These are phyloP conservation scores for Solanum commersonii DNA, from an alignment of 257 asterid species.

Conservation along the genomic window DNA sequence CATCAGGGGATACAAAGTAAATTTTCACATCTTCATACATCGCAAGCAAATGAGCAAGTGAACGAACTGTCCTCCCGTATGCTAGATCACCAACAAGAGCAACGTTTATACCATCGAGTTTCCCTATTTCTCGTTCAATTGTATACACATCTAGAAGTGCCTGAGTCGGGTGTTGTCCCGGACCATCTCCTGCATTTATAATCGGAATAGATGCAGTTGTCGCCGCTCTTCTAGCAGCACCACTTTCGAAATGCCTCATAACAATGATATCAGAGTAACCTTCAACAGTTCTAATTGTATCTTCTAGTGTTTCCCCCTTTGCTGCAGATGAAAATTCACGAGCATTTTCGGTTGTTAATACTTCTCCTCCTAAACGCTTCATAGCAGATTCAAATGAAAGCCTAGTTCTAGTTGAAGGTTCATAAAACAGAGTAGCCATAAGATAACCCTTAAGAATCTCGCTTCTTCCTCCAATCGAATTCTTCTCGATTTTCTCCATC, in stretches of 20 bases:
- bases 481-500: slow-evolving; percentile 88
- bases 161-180: slow-evolving; percentile 98
- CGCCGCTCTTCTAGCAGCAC: slow-evolving; percentile 91
- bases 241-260: slow-evolving; percentile 98
- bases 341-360: slow-evolving; percentile 89
- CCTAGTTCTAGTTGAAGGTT: slow-evolving; percentile 95
- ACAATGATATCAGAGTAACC: slow-evolving; percentile 87
- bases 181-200: slow-evolving; percentile 98
- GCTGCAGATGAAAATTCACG: slow-evolving; percentile 96
- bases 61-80: slow-evolving; percentile 83
- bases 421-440: slow-evolving; percentile 91
- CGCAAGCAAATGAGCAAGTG: slow-evolving; percentile 84
- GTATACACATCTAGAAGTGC: slow-evolving; percentile 87
- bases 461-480: slow-evolving; percentile 34
- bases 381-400: slow-evolving; percentile 96
- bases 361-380: slow-evolving; percentile 87
- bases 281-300: slow-evolving; percentile 84
- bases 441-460: slow-evolving; percentile 74
- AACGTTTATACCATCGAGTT: slow-evolving; percentile 81
- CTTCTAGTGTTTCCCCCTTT: slow-evolving; percentile 98
- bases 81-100: slow-evolving; percentile 98
- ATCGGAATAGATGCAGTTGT: slow-evolving; percentile 68
- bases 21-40: slow-evolving; percentile 65
- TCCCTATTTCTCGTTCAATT: slow-evolving; percentile 78
- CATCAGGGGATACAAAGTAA: slow-evolving; percentile 82